Base-by-base conservation (phyloP, 768 basidiomycete species). In the Dentipellis sp. region DNA sequence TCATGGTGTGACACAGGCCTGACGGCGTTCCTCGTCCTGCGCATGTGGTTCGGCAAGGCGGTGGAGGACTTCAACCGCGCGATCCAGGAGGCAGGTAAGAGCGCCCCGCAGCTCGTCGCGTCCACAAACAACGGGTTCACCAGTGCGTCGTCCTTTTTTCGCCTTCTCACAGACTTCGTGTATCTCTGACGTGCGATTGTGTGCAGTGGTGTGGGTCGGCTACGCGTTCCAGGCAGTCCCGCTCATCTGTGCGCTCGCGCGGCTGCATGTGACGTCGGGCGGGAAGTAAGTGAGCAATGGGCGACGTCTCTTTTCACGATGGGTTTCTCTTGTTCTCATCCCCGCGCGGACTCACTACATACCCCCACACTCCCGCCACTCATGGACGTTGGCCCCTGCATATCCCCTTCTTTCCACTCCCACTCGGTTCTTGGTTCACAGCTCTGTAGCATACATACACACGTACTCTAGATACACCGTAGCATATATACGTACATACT, bases 1-100 rank as follows among this genome's bases (percentile, higher is more conserved):
- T 29, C 29, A 29, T 50, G 58, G 12, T 50, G 23, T 52, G 16
- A 49, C 35, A 14, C 37, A 46, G 88, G 87, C 12, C 67, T 88
- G 56, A 81, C 81, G 2, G 74, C 84, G 9, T 86, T 87, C 71
- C 73, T 88, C 17, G 75, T 91, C 57, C 70, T 86, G 53, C 81
- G 86, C 58, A 86, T 91, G 79, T 88, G 84, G 80, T 88, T 88
- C 59, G 86, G 83, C 17, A 88, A 90, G 68, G 82, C 87, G 2
- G 81, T 84, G 0, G 78, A 83, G 53, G 88, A 89, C 64, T 91
- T 91, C 70, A 91, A 91, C 66, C 64, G 71, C 46, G 80, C 74
- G 52, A 82, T 91, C 52, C 59, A 71, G 22, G 66, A 75, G 9
- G 76, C 77, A 58, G 84, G 82, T 19, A 57, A 65, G 3, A 69